These are phyloP conservation scores for Gentiana dahurica DNA, from an alignment of 257 asterid species.

Conservation along the genomic window DNA sequence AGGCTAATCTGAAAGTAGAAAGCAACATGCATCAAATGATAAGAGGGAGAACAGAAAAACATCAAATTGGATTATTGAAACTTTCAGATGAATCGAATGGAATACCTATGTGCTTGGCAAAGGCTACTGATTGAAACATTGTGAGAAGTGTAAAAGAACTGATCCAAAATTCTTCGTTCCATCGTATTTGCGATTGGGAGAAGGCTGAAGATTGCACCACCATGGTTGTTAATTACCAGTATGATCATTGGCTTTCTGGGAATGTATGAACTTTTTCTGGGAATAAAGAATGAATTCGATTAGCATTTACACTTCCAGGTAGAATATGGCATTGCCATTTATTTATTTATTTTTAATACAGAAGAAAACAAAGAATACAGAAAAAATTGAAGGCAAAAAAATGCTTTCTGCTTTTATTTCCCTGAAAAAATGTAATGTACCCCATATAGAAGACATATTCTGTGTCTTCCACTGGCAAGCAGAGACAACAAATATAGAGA, in stretches of 20 bases:
- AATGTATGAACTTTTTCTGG: conserved; percentile 5
- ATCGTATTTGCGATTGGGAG: conserved; percentile 67
- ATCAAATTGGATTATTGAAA: neutral
- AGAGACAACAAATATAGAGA: no score
- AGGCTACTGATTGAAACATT: conserved; percentile 58
- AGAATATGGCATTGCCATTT: no score
- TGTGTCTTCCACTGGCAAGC: no score
- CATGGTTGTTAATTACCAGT: conserved; percentile 81
- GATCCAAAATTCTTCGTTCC: conserved; percentile 51
- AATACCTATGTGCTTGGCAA: conserved; percentile 80
- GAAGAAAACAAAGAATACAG: neutral
- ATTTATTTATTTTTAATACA: no score
- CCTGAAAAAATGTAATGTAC: no score
- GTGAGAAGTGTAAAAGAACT: conserved; percentile 92
- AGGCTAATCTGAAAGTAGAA: neutral
- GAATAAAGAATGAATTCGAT: no score
- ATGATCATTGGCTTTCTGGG: conserved; percentile 74
- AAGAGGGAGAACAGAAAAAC: neutral
- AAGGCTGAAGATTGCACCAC: conserved; percentile 97
- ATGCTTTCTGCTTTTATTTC: no score
- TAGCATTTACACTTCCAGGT: no score
- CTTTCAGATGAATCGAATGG: neutral
- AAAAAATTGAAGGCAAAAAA: no score
- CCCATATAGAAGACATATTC: no score
- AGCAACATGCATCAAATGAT: neutral